Percentiles rank a stretch among this genome's conserved stretches.
Conservation (phyloP, 305 asterid genomes). For the Nicotiana rustica region DNA sequence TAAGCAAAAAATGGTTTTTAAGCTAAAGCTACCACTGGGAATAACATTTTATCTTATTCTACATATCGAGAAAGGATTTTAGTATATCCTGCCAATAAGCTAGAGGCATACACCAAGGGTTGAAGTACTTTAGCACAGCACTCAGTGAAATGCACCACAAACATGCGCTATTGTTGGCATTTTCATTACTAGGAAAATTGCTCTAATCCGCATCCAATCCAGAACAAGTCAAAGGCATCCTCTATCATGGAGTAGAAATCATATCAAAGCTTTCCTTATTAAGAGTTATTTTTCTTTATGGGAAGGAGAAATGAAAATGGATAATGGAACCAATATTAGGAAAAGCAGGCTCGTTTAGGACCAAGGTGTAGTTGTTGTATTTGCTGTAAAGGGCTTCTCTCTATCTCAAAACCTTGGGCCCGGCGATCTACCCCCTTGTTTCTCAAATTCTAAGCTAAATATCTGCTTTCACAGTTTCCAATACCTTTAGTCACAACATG, state of each 20-base stretch:
- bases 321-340: background rate
- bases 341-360: background rate
- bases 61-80: background rate
- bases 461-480: background rate
- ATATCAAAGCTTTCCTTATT: background rate
- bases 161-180: background rate
- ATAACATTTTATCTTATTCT: background rate
- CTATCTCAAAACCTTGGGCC: background rate
- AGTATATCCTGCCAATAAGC: background rate
- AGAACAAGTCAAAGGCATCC: conserved; percentile 1
- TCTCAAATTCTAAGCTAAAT: background rate
- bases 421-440: background rate
- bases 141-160: background rate
- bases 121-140: background rate
- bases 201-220: background rate
- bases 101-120: background rate
- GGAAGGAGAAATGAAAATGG: background rate
- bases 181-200: background rate
- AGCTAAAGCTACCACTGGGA: conserved; percentile 1
- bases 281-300: background rate
- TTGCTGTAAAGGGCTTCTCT: background rate
- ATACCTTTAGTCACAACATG: background rate
- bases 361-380: no score
- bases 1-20: background rate
- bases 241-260: background rate